These are phyloP conservation scores for Aureobasidium sp. DNA, from an alignment of 2,329 filamentous ascomycete genomes.

Conservation along the genomic window DNA sequence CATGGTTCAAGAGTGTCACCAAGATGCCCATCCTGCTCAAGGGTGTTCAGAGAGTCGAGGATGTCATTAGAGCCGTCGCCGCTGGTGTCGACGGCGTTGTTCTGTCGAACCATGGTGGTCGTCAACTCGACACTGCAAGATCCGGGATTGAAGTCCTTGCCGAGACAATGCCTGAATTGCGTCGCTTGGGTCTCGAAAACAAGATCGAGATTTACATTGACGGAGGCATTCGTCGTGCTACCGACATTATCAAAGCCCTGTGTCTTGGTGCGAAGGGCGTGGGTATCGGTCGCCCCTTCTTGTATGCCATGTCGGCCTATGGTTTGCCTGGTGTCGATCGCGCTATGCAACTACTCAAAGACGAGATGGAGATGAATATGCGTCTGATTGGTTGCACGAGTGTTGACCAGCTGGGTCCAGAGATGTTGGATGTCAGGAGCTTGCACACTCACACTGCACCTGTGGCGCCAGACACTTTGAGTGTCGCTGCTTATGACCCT, in stretches of 20 bases:
- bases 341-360: slow-evolving; percentile 86
- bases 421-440: slow-evolving; percentile 70
- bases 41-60: slow-evolving; percentile 92
- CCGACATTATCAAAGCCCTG: slow-evolving; percentile 91
- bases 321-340: slow-evolving; percentile 79
- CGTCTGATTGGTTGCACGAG: slow-evolving; percentile 73
- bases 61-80: slow-evolving; percentile 70
- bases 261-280: slow-evolving; percentile 89
- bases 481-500: slow-evolving; percentile 49
- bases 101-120: slow-evolving; percentile 89
- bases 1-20: slow-evolving; percentile 87
- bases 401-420: slow-evolving; percentile 71
- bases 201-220: slow-evolving; percentile 78
- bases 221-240: slow-evolving; percentile 80
- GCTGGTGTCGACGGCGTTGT: slow-evolving; percentile 82
- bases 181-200: slow-evolving; percentile 63
- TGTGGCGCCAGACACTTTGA: slow-evolving; percentile 57
- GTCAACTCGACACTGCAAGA: slow-evolving; percentile 86
- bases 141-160: slow-evolving; percentile 85
- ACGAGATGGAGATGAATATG: slow-evolving; percentile 99
- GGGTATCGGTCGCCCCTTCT: slow-evolving; percentile 87
- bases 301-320: slow-evolving; percentile 94
- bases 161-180: slow-evolving; percentile 84
- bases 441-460: slow-evolving; percentile 53
- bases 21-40: slow-evolving; percentile 94